A percentile compares a stretch with the other conserved stretches of the same genome.
These are phyloP conservation scores for Allodekkera sacchari DNA, from an alignment of 805 yeast species.

Conservation along the genomic window DNA sequence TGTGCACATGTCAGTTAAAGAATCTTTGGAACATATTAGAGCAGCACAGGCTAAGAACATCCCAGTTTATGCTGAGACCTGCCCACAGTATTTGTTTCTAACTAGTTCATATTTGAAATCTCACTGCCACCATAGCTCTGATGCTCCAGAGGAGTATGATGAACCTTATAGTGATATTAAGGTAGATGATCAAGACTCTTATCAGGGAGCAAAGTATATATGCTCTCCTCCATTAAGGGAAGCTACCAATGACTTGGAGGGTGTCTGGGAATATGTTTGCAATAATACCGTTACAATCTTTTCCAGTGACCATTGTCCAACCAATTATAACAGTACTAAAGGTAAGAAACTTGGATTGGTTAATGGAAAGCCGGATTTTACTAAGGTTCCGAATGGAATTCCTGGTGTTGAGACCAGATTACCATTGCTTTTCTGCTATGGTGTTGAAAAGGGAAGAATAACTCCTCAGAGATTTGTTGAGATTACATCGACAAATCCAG, in stretches of 20 bases:
- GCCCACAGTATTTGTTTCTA: slow-evolving; percentile 40
- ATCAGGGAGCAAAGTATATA: slow-evolving; percentile 40
- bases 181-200: slow-evolving; percentile 24
- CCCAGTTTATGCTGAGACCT: slow-evolving; percentile 42
- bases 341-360: slow-evolving; percentile 36
- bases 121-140: slow-evolving; percentile 12
- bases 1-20: slow-evolving; percentile 40
- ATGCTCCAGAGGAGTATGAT: neutral
- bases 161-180: slow-evolving; percentile 1
- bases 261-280: slow-evolving; percentile 36
- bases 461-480: slow-evolving; percentile 36
- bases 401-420: slow-evolving; percentile 42
- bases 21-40: slow-evolving; percentile 32
- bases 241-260: slow-evolving; percentile 29
- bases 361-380: slow-evolving; percentile 33
- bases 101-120: slow-evolving; percentile 30
- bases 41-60: slow-evolving; percentile 31
- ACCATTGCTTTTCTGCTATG: slow-evolving; percentile 35
- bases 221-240: slow-evolving; percentile 45
- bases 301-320: slow-evolving; percentile 40
- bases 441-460: slow-evolving; percentile 33
- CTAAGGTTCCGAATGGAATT: slow-evolving; percentile 38
- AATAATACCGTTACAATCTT: slow-evolving; percentile 41
- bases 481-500: slow-evolving; percentile 36
- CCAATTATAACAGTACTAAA: slow-evolving; percentile 29